A percentile compares a stretch with the other conserved stretches of the same genome.
Evolutionary conservation across 73 alveolate species (phyloP).

Genomic region (Tetrahymena thermophila): DNA sequence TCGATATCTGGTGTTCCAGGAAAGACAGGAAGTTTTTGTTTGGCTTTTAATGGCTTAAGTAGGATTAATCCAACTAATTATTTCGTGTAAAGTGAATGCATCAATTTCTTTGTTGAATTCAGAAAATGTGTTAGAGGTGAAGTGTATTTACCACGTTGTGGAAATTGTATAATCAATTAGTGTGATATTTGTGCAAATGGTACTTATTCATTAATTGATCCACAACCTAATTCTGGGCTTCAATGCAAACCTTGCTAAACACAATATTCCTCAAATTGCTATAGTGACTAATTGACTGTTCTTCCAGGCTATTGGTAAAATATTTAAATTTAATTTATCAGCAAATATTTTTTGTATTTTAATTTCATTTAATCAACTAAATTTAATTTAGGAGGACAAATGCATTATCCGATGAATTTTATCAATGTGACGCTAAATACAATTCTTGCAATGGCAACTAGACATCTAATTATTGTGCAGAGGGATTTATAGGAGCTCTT

Average conservation of each 20-base stretch:
- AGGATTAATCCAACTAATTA: background rate
- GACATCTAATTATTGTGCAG: background rate
- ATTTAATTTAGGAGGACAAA: background rate
- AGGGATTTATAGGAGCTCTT: background rate
- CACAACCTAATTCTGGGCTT: background rate
- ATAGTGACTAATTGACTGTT: background rate
- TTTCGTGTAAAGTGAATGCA: background rate
- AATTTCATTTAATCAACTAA: too few species aligned
- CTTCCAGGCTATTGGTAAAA: background rate
- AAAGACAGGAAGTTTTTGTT: background rate
- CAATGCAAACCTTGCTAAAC: background rate
- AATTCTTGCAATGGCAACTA: background rate
- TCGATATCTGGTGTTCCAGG: background rate
- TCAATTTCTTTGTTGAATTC: background rate
- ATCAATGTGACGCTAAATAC: background rate
- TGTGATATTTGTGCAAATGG: background rate
- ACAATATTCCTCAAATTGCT: background rate
- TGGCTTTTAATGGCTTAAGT: background rate
- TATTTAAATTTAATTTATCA: background rate
- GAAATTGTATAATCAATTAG: background rate
- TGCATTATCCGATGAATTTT: background rate
- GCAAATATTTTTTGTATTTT: background rate
- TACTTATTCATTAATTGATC: background rate
- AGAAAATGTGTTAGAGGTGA: background rate
- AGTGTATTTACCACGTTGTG: background rate